Conservation (phyloP, 192 early-diverging fungal species). For the Coemansia sp. region DNA sequence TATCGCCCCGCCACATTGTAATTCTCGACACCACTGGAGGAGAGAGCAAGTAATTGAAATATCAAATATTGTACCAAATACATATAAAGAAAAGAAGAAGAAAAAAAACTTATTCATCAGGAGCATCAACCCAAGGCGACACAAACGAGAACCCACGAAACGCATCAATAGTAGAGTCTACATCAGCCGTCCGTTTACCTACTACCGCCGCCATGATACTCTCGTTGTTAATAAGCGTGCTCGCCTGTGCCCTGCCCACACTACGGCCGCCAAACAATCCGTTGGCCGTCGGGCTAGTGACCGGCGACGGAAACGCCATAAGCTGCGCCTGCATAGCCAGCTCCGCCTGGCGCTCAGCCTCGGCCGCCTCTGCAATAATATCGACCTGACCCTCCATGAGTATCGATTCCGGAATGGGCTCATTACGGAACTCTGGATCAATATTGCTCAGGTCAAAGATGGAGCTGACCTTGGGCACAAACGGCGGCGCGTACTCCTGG, state of each 20-base stretch:
- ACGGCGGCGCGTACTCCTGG: slow-evolving; percentile 65
- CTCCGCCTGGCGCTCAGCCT: slow-evolving; percentile 49
- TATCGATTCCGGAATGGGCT: slow-evolving; percentile 48
- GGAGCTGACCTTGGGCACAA: slow-evolving; percentile 63
- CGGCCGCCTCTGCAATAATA: slow-evolving; percentile 37
- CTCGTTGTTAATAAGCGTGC: slow-evolving; percentile 4
- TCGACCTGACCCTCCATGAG: slow-evolving; percentile 45
- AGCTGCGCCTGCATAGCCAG: slow-evolving; percentile 41
- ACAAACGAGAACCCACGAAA: slow-evolving; percentile 56
- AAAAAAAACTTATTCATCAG: slow-evolving; percentile 15
- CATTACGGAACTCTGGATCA: slow-evolving; percentile 55
- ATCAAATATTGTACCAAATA: too few species aligned
- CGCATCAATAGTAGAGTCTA: slow-evolving; percentile 19
- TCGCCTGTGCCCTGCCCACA: neutral
- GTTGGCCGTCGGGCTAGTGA: slow-evolving; percentile 16
- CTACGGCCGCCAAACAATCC: neutral
- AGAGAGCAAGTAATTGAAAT: too few species aligned
- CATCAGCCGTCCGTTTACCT: neutral
- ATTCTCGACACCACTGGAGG: neutral
- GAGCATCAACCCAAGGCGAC: slow-evolving; percentile 43
- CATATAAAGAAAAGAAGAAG: too few species aligned
- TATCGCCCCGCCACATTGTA: neutral
- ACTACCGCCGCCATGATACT: neutral
- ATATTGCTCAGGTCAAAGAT: slow-evolving; percentile 55
- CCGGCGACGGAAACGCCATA: slow-evolving; percentile 39